Percentiles rank a stretch among this genome's conserved stretches.
These are phyloP conservation scores for Acmispon strigosus DNA, from an alignment of 306 rosid genomes.

Conservation along the genomic window DNA sequence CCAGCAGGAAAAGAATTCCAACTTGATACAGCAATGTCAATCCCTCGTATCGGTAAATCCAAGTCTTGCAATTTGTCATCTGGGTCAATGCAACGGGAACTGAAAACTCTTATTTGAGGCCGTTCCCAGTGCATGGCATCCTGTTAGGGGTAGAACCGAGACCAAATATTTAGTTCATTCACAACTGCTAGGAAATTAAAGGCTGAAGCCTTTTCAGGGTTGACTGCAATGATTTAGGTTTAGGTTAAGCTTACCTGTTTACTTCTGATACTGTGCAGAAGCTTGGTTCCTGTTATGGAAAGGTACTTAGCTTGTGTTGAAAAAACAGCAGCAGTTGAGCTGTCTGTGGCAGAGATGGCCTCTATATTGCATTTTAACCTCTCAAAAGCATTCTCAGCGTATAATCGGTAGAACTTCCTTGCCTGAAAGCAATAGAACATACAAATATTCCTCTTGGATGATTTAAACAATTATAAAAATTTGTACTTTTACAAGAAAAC, in stretches of 20 bases:
- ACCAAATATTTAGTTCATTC: not conserved
- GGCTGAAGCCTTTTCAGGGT: not conserved
- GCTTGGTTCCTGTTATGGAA: slow-evolving; percentile 43
- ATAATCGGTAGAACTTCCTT: slow-evolving; percentile 33
- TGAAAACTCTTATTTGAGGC: slow-evolving; percentile 26
- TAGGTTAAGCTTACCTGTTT: slow-evolving; percentile 38
- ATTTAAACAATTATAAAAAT: not conserved
- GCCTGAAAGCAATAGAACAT: slow-evolving; percentile 33
- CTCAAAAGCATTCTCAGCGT: slow-evolving; percentile 41
- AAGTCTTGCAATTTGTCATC: slow-evolving; percentile 36
- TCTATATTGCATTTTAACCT: slow-evolving; percentile 45
- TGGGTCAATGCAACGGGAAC: slow-evolving; percentile 16
- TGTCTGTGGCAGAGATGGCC: slow-evolving; percentile 36
- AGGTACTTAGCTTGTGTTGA: slow-evolving; percentile 42
- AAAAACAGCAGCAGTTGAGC: slow-evolving; percentile 22
- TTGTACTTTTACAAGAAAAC: not conserved
- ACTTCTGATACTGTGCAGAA: slow-evolving; percentile 28
- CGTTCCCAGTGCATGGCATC: slow-evolving; percentile 68
- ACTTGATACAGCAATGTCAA: slow-evolving; percentile 57
- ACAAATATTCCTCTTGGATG: not conserved
- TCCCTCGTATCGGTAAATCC: slow-evolving; percentile 53
- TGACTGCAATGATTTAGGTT: not conserved
- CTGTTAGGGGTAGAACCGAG: slow-evolving; percentile 29
- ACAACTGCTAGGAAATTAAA: not conserved
- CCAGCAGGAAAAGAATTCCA: slow-evolving; percentile 32